phyloP scores from a whole-genome alignment of 2,329 filamentous ascomycete species.

The Parastagonospora avenae region DNA sequence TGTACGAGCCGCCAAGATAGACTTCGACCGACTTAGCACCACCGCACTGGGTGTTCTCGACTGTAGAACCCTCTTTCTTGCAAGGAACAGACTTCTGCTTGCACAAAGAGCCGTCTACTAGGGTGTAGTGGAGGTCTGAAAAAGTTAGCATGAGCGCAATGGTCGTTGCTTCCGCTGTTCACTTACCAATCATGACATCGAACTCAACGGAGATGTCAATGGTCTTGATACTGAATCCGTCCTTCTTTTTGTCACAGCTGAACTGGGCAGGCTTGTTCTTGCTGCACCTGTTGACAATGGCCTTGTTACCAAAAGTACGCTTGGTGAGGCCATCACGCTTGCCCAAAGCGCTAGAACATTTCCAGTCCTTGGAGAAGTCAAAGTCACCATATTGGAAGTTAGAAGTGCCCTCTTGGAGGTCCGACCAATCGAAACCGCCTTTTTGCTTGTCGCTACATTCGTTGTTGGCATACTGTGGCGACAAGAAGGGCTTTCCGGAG shows the following conservation, averaged over 20 bases:
- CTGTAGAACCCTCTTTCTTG: constrained; percentile 62
- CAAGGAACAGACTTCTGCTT: constrained; percentile 67
- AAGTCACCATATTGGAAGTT: constrained; percentile 74
- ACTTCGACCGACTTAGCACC: constrained; percentile 83
- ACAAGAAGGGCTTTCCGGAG: constrained; percentile 63
- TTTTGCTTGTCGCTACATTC: constrained; percentile 74
- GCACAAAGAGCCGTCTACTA: constrained; percentile 82
- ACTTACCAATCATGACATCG: constrained; percentile 68
- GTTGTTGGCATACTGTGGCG: constrained; percentile 76
- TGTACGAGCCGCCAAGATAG: constrained; percentile 56
- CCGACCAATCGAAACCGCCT: constrained; percentile 73
- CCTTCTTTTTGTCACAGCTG: constrained; percentile 62
- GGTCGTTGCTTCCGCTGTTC: too few relatives aligned
- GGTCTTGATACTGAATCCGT: constrained; percentile 74
- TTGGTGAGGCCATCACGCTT: constrained; percentile 63
- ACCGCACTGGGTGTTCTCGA: constrained; percentile 89
- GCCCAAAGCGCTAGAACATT: constrained; percentile 65
- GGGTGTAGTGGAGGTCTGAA: constrained; percentile 76
- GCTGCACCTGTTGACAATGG: constrained; percentile 51
- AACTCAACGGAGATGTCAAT: constrained; percentile 76
- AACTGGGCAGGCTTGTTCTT: constrained; percentile 65
- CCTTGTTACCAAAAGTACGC: constrained; percentile 50
- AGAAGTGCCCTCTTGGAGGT: constrained; percentile 53
- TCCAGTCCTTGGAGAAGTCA: constrained; percentile 66
- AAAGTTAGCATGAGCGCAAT: too few relatives aligned